These are phyloP conservation scores for Phylloporus sp. DNA, from an alignment of 768 basidiomycete genomes.

Conservation along the genomic window DNA sequence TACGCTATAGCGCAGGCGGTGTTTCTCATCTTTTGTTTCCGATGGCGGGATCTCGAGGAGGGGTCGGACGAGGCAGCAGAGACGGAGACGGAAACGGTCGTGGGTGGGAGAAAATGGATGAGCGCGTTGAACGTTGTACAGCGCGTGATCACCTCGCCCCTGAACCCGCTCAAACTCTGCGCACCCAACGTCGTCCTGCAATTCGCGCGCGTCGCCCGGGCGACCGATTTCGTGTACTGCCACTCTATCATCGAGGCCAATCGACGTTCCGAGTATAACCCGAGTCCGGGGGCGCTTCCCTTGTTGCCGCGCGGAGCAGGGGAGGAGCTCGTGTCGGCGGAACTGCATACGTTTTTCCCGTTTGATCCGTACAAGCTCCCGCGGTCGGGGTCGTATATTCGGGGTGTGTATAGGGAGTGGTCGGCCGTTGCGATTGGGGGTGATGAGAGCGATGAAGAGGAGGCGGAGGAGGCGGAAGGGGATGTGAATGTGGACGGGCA, in stretches of 20 bases:
- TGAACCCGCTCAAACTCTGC: conserved; percentile 92
- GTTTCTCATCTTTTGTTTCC: conserved; percentile 96
- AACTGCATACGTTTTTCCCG: conserved; percentile 93
- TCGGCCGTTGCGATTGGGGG: conserved; percentile 65
- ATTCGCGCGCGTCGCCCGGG: conserved; percentile 89
- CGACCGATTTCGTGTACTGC: conserved; percentile 89
- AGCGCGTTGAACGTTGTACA: conserved; percentile 71
- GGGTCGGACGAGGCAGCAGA: conserved; percentile 54
- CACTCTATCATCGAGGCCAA: conserved; percentile 91
- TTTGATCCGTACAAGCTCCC: conserved; percentile 96
- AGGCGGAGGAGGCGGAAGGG: conserved; percentile 33
- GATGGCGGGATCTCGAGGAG: conserved; percentile 84
- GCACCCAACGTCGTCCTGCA: conserved; percentile 86
- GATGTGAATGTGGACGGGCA: background rate
- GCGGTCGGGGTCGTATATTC: conserved; percentile 69
- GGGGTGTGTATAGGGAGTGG: conserved; percentile 89
- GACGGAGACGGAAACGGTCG: no score
- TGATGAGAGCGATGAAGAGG: conserved; percentile 67
- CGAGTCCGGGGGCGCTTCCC: conserved; percentile 21
- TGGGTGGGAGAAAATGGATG: conserved; percentile 74
- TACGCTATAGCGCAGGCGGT: conserved; percentile 90
- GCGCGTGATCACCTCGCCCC: conserved; percentile 68
- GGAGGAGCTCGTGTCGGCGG: conserved; percentile 45
- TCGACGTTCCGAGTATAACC: conserved; percentile 54
- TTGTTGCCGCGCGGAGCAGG: conserved; percentile 23